Evolutionary conservation across 1,284 basidiomycete genomes (phyloP).

Genomic region (Phellinidium pouzarii): DNA sequence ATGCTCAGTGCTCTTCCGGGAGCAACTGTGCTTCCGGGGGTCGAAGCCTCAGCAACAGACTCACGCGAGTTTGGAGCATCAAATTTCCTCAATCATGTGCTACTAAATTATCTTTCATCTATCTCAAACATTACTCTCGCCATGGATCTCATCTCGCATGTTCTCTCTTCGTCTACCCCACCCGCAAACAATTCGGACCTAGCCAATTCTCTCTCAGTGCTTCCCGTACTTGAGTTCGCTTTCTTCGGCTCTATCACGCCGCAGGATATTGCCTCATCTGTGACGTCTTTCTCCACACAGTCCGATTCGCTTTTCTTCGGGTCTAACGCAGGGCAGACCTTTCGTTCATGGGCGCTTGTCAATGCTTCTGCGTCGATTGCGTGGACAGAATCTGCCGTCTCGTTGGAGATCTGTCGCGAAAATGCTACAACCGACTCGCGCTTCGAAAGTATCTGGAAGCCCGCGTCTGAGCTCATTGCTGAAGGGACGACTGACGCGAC

Average conservation of each 20-base stretch:
- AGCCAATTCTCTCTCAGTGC: slow-evolving; percentile 33
- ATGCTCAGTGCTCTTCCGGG: slow-evolving; percentile 41
- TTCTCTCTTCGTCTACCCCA: slow-evolving; percentile 38
- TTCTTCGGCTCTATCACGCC: slow-evolving; percentile 49
- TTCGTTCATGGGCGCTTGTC: slow-evolving; percentile 51
- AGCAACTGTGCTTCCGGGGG: slow-evolving; percentile 25
- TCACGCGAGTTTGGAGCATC: slow-evolving; percentile 50
- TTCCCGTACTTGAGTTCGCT: slow-evolving; percentile 54
- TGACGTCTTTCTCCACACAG: slow-evolving; percentile 49
- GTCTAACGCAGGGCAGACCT: slow-evolving; percentile 37
- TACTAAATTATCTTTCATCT: slow-evolving; percentile 49
- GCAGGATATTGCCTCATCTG: slow-evolving; percentile 39
- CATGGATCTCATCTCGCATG: slow-evolving; percentile 40
- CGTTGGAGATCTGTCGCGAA: slow-evolving; percentile 45
- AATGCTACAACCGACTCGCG: slow-evolving; percentile 33
- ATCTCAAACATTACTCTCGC: slow-evolving; percentile 43
- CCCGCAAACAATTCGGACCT: slow-evolving; percentile 37
- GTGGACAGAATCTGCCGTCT: slow-evolving; percentile 49
- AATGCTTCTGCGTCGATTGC: slow-evolving; percentile 32
- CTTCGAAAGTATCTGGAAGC: slow-evolving; percentile 47
- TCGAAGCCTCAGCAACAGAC: slow-evolving; percentile 33
- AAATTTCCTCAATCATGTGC: slow-evolving; percentile 47
- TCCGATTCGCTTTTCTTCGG: slow-evolving; percentile 53
- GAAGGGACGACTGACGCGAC: slow-evolving; percentile 26
- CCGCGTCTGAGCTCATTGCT: slow-evolving; percentile 36